Conservation (phyloP, 1,284 basidiomycete genomes). For the Trichosporon sp. region DNA sequence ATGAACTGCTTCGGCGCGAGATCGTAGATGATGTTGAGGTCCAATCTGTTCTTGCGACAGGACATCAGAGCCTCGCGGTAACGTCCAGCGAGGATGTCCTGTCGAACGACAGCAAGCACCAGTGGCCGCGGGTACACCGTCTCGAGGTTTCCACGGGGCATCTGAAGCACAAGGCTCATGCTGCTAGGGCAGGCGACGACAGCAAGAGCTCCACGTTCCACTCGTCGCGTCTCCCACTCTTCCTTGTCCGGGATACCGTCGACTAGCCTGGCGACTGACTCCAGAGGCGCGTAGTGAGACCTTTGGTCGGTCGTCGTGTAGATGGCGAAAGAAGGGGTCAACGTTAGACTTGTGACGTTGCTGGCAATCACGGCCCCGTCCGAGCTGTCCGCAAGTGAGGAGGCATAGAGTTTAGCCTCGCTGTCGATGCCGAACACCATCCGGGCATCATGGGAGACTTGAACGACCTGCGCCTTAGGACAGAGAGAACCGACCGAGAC, state of each 20-base stretch:
- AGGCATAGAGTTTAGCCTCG: conserved; percentile 65
- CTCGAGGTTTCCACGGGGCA: conserved; percentile 97
- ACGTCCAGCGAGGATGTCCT: conserved; percentile 63
- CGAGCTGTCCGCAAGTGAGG: conserved; percentile 47
- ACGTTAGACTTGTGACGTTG: conserved; percentile 75
- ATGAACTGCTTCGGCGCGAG: conserved; percentile 73
- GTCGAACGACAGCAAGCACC: conserved; percentile 77
- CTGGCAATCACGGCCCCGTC: conserved; percentile 60
- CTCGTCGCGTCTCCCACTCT: conserved; percentile 70
- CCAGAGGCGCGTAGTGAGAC: conserved; percentile 71
- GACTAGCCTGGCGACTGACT: conserved; percentile 44
- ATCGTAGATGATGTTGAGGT: conserved; percentile 84
- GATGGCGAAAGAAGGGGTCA: conserved; percentile 80
- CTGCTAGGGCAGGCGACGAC: conserved; percentile 80
- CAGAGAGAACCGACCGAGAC: conserved; percentile 34
- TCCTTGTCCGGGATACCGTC: conserved; percentile 42
- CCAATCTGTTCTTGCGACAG: conserved; percentile 90
- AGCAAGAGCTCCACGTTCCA: conserved; percentile 84
- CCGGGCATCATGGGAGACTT: conserved; percentile 37
- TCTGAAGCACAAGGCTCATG: conserved; percentile 91
- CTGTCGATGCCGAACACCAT: conserved; percentile 70
- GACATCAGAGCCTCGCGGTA: conserved; percentile 86
- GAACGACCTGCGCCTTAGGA: conserved; percentile 36
- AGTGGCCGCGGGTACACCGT: conserved; percentile 90
- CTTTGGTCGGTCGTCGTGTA: conserved; percentile 85